Evolutionary conservation across 495 filamentous ascomycete species (phyloP), one percentile per base, ranked within the genome.

Genomic region (Penicillium antarcticum): DNA sequence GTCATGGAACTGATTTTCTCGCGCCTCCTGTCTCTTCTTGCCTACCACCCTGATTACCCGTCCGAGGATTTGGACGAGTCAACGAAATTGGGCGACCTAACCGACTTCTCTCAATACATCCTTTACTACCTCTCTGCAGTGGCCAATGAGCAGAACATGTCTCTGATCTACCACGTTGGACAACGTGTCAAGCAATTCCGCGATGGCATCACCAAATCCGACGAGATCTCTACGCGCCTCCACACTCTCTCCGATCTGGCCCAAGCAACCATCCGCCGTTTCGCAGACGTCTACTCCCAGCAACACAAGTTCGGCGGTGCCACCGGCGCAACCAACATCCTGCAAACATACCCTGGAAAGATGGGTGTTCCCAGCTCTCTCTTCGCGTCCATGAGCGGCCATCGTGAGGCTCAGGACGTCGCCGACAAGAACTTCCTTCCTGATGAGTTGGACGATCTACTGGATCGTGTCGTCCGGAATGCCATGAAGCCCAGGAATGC

Each of bases 21-120:
- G 13, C 86, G 94, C 17, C 77, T 97, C 12, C 69, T 97, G 35
- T 94, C 88, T 34, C 73, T 97, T 19, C 82, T 97, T 14, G 91
- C 92, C 12, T 94, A 97, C 63, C 94, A 99, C 68, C 94, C 92
- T 1, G 95, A 99, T 66, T 99, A 92, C 65, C 74, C 74, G 18
- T 63, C 71, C 8, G 60, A 69, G 13, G 62, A 70, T 19, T 16
- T 73, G 18, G 74, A 75, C n/a, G 67, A 71, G 23, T 76, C 79
- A 19, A 74, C 77, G 0, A 77, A 83, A 34, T 65, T 83, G 5
- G 83, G 80, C 5, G 88, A 92, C 43, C 68, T 97, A 39, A 71
- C 82, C 16, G 89, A 96, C 61, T 88, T 92, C 60, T 82, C 87
- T 5, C 82, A 79, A 58, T 99, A 97, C 64, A 81, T 97, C 43